phyloP scores from a whole-genome alignment of 352 stramenopile species.

The Pythium aquatile region DNA sequence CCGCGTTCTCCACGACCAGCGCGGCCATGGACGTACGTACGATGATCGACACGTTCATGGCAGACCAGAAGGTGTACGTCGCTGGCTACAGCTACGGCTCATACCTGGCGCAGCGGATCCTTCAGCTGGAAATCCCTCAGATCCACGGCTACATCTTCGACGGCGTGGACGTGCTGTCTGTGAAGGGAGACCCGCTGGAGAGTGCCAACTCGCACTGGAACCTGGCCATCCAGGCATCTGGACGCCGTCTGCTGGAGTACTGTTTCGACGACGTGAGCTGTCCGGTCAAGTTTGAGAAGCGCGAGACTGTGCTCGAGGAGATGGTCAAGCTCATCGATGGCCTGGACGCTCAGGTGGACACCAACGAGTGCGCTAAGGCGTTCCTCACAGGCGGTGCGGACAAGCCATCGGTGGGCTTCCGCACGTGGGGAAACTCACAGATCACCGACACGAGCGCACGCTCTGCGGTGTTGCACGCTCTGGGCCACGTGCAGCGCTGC shows the following conservation, averaged over 20 bases:
- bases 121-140: slow-evolving; percentile 22
- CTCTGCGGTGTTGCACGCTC: neutral
- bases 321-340: slow-evolving; percentile 5
- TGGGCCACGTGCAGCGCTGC: slow-evolving; percentile 4
- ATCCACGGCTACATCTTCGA: slow-evolving; percentile 33
- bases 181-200: slow-evolving; percentile 5
- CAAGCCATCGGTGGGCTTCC: neutral
- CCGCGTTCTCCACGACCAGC: slow-evolving; percentile 23
- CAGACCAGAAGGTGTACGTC: slow-evolving; percentile 19
- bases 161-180: slow-evolving; percentile 15
- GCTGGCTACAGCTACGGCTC: slow-evolving; percentile 31
- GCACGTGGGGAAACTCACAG: neutral
- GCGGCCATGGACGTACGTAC: slow-evolving; percentile 21
- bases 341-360: slow-evolving; percentile 16
- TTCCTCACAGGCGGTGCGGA: neutral
- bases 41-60: slow-evolving; percentile 26
- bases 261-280: slow-evolving; percentile 15
- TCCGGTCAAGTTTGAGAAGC: slow-evolving; percentile 15
- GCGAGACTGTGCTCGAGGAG: slow-evolving; percentile 17
- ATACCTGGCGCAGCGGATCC: slow-evolving; percentile 24
- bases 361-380: slow-evolving; percentile 19
- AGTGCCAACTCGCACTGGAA: slow-evolving; percentile 21
- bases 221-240: slow-evolving; percentile 4
- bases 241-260: slow-evolving; percentile 17
- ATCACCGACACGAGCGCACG: neutral